A percentile compares a stretch with the other conserved stretches of the same genome.
Conservation (phyloP, 2,329 filamentous ascomycete genomes). For the Colletotrichum abscissum region DNA sequence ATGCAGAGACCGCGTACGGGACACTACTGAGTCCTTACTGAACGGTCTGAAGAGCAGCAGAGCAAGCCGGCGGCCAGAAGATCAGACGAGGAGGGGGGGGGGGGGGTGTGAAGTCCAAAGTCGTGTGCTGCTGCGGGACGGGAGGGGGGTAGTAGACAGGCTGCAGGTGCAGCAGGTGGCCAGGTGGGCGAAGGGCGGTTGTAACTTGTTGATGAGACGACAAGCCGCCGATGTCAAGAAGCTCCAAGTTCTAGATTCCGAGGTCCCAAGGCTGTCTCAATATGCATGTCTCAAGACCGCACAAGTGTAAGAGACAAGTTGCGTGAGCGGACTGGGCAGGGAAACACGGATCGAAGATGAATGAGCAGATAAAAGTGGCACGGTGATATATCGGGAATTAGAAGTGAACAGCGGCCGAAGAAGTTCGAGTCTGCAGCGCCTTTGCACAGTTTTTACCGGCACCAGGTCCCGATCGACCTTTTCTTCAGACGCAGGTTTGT, state of each 20-base stretch:
- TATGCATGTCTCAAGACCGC: conserved; percentile 22
- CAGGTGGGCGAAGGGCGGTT: conserved; percentile 10
- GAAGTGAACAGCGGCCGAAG: neutral
- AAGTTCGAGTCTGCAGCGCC: conserved; percentile 6
- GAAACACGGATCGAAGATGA: neutral
- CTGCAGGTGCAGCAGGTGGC: conserved; percentile 17
- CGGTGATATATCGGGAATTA: conserved; percentile 21
- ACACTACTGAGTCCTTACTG: neutral
- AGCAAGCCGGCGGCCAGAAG: neutral
- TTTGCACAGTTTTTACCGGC: neutral
- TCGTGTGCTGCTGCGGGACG: conserved; percentile 6
- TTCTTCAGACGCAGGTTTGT: neutral
- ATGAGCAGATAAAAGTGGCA: neutral
- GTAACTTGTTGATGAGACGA: conserved; percentile 20
- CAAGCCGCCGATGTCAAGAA: conserved; percentile 29
- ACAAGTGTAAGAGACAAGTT: neutral
- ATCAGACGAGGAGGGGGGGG: conserved; percentile 12
- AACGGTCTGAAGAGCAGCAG: neutral
- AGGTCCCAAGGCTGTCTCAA: conserved; percentile 10
- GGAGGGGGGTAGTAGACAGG: neutral
- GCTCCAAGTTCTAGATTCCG: neutral
- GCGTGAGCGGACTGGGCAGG: neutral
- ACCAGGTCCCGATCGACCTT: conserved; percentile 15
- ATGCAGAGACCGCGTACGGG: conserved; percentile 1
- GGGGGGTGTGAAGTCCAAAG: neutral